Evolutionary conservation across 257 asterid species (phyloP).

Genomic region (Solanum pinnatisectum): DNA sequence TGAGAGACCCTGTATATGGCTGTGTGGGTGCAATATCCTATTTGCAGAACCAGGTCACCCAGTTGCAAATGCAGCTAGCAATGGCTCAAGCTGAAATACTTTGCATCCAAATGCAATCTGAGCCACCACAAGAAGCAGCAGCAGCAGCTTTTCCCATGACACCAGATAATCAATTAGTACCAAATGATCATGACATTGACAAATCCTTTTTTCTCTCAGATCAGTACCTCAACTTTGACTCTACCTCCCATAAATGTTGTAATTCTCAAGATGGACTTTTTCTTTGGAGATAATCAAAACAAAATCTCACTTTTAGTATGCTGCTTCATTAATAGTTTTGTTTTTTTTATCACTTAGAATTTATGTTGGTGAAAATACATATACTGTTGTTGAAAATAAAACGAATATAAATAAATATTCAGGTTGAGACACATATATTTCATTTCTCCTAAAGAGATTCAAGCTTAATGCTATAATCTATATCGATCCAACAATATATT

Average conservation of each 20-base stretch:
- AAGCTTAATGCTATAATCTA: neutral
- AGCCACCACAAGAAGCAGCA: neutral
- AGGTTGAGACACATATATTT: too few species aligned
- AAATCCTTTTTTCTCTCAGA: conserved; percentile 14
- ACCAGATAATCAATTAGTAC: neutral
- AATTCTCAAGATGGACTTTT: conserved; percentile 28
- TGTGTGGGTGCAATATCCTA: conserved; percentile 8
- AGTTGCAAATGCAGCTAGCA: conserved; percentile 1
- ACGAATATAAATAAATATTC: too few species aligned
- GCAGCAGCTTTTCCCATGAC: neutral
- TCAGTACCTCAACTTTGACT: conserved; percentile 13
- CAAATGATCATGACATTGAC: conserved; percentile 3
- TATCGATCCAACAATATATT: neutral
- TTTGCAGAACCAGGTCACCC: neutral
- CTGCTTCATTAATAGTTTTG: neutral
- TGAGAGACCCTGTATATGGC: conserved; percentile 12
- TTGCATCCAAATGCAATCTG: neutral
- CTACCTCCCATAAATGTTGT: conserved; percentile 1
- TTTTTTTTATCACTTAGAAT: neutral
- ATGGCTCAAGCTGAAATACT: conserved; percentile 9
- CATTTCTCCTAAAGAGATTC: neutral
- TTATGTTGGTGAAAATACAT: neutral
- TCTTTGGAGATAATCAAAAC: conserved; percentile 16
- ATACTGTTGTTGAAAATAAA: neutral
- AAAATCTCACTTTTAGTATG: neutral